Base-by-base conservation (phyloP, 208 protist genomes). In the Trypanosomatidae sp. region DNA sequence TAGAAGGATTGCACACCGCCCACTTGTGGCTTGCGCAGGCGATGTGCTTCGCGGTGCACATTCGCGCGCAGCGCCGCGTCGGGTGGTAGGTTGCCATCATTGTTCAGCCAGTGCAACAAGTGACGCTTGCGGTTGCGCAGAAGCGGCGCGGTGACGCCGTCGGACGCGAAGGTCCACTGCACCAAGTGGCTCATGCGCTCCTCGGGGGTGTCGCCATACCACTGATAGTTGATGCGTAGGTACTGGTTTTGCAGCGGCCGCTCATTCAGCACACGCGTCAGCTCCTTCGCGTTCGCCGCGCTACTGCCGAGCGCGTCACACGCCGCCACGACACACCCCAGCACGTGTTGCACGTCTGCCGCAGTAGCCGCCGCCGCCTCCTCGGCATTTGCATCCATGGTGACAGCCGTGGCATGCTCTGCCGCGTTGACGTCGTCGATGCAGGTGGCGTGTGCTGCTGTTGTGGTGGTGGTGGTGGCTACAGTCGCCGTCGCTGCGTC, bases 211-310 rank as follows among this genome's bases (percentile, higher is more conserved):
- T 94, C 85, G 47, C 85, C 85, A 53, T 72, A 88, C 85, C 85
- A 94, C 70, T 94, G 85, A 53, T 94, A 94, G 60, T 94, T 67
- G 23, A 94, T 64, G 13, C 80, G 79, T 18, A 94, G 59, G 64
- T 89, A 94, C 49, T 82, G 69, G 43, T 94, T 90, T 48, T 94
- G 85, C 48, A 87, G 54, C 6, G 85, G 77, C 4, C 85, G 73
- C 50, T 90, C 80, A 50, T 85, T 81, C 4, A 90, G 62, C 41
- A 54, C 5, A 1, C 68, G 60, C 60, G 76, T 88, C 38, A 67
- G 52, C 52, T 83, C 69, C 53, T 73, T 76, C 8, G 78, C 64
- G 38, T 91, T 38, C 47, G 27, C 23, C 19, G 88, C 85, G 3
- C 59, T 53, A n/a, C 49, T 52, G 37, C 78, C 85, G 20, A 94